Percentiles rank a stretch among this genome's conserved stretches.
Conservation (phyloP, 805 yeast genomes). For the Zygosaccharomyces gambellarensis region DNA sequence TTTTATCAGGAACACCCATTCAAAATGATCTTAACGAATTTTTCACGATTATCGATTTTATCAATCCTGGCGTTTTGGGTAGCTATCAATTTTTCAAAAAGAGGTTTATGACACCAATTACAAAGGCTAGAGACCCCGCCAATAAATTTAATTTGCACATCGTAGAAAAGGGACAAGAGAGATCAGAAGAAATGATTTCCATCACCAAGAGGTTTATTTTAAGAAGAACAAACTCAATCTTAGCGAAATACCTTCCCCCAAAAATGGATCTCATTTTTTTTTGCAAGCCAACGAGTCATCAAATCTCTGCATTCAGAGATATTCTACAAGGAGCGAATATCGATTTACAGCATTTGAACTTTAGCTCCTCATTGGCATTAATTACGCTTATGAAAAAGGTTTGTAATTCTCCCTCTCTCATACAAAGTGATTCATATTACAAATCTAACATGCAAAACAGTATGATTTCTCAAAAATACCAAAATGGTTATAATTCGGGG, state of each 20-base stretch:
- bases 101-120: slow-evolving; percentile 64
- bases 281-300: slow-evolving; percentile 67
- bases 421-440: slow-evolving; percentile 43
- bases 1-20: slow-evolving; percentile 87
- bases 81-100: slow-evolving; percentile 53
- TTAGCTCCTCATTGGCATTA: slow-evolving; percentile 51
- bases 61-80: slow-evolving; percentile 82
- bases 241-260: slow-evolving; percentile 59
- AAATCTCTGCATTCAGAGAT: slow-evolving; percentile 50
- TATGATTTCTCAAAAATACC: slow-evolving; percentile 13
- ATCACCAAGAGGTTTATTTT: slow-evolving; percentile 64
- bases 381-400: slow-evolving; percentile 74
- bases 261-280: slow-evolving; percentile 73
- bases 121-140: slow-evolving; percentile 60
- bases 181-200: slow-evolving; percentile 57
- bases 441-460: slow-evolving; percentile 9
- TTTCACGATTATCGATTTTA: slow-evolving; percentile 71
- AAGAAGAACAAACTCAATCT: slow-evolving; percentile 61
- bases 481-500: slow-evolving; percentile 43
- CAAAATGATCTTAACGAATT: slow-evolving; percentile 89
- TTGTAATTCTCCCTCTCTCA: slow-evolving; percentile 73
- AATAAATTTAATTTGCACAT: slow-evolving; percentile 48
- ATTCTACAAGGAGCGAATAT: slow-evolving; percentile 36
- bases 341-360: slow-evolving; percentile 28
- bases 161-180: slow-evolving; percentile 52